Evolutionary conservation across 1,284 basidiomycete species (phyloP), one percentile per base, ranked within the genome.

Genomic region (Ustilago vetiveriae): DNA sequence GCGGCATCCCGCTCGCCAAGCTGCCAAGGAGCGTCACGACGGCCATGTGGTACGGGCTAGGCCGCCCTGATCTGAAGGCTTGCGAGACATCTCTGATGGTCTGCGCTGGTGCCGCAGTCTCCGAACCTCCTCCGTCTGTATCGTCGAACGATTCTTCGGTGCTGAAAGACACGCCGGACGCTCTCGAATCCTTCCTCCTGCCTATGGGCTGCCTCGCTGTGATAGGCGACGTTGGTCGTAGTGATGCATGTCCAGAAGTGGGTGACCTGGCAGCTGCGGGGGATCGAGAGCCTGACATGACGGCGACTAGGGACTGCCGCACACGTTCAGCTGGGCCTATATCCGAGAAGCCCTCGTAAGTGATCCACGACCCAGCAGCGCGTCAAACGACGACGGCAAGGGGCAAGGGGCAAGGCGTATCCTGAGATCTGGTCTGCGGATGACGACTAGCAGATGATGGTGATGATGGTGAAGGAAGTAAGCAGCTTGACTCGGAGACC

Each of bases 31-130:
- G 59, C n/a, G 71, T 59, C 22, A 79, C 71, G 5, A 77, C 60
- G 22, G 75, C 76, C 74, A 79, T 77, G 38, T 76, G 71, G 43
- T 79, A 75, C 2, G 72, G 59, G 41, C 62, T 70, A 9, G 74
- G 60, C 23, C 48, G 37, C 2, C 74, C 71, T 7, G 51, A 54
- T 24, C 63, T 54, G 27, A 74, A 68, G 9, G 71, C 71, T 19
- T 58, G 60, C 21, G 72, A 63, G 6, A 72, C 71, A 57, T 68
- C 70, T 29, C 68, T 62, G 26, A 74, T 59, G 32, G 71, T 67
- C 43, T 75, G 70, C 2, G 62, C 62, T 4, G 73, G 66, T 11
- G 59, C 73, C 13, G 65, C 56, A 37, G 47, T 52, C 27, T 66
- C 68, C 10, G 60, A 59, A 2, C 48, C 69, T 44, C 48, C 69